Percentiles rank a stretch among this genome's conserved stretches.
Evolutionary conservation across 306 rosid genomes (phyloP).

Genomic region (Mimosa pudica): DNA sequence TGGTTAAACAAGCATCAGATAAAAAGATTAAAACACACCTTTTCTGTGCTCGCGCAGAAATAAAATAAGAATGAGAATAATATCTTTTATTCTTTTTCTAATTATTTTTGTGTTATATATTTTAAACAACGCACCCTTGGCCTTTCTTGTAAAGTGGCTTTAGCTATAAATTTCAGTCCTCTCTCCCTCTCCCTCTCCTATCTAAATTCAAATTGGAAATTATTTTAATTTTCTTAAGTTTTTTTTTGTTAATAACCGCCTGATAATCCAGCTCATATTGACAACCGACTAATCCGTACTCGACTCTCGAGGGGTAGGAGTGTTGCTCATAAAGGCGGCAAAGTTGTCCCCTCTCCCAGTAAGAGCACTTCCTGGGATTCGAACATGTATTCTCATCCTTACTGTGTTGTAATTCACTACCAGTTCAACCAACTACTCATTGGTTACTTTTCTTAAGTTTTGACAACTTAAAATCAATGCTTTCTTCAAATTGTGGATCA

Average conservation of each 20-base stretch:
- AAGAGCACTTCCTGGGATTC: too few relatives aligned
- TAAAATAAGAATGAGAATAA: background rate
- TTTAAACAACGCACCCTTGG: constrained; percentile 12
- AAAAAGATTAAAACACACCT: background rate
- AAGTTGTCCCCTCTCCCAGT: too few relatives aligned
- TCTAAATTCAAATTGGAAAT: background rate
- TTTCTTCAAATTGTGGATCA: background rate
- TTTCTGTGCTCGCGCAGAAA: background rate
- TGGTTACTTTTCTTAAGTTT: too few relatives aligned
- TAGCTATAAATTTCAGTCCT: background rate
- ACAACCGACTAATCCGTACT: too few relatives aligned
- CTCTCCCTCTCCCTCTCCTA: background rate
- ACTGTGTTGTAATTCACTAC: too few relatives aligned
- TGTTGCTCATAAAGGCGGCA: too few relatives aligned
- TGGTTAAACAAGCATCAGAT: background rate
- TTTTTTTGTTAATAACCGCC: background rate
- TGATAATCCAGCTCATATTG: too few relatives aligned
- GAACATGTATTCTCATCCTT: too few relatives aligned
- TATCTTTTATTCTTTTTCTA: background rate
- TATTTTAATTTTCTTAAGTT: background rate
- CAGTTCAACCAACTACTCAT: too few relatives aligned
- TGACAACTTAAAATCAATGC: background rate
- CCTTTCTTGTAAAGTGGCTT: constrained; percentile 38
- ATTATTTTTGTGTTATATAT: background rate
- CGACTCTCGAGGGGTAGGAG: too few relatives aligned